Evolutionary conservation across 108 stramenopile species (phyloP), one percentile per base, ranked within the genome.

Genomic region (Parietichytrium sp.): DNA sequence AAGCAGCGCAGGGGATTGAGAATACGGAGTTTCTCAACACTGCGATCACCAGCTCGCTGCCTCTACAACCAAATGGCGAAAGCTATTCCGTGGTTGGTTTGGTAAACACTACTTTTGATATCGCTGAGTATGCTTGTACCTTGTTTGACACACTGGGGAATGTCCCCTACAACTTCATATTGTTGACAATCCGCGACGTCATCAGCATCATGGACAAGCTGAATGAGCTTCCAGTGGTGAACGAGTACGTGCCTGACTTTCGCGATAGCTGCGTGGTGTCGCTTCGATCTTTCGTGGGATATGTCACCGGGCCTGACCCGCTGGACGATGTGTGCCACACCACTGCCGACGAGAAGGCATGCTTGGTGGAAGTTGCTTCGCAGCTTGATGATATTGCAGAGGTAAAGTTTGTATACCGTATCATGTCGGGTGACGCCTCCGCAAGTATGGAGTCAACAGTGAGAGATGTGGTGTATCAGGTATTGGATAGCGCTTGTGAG

Each of bases 181-280:
- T 72, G 29, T 72, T 2, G 23, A 45, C 61, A n/a, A 33, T 72
- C 16, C 33, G 61, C n/a, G 61, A 72, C 4, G 42, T 72, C n/a
- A n/a, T 72, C 15, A 10, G 10, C 20, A 72, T 72, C 20, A 7
- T 72, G 1, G 20, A 72, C 23, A 42, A 72, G 61, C 61, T 72
- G 23, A 31, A 72, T 7, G 45, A 20, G 15, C 45, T 72, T 25
- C 61, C 61, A 6, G 61, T 72, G 0, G 20, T 72, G 0, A 72
- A 42, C 42, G 61, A 72, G 20, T 72, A 72, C 61, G 61, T 72
- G 33, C 61, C 61, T 10, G 20, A 8, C 10, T 72, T 72, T 72
- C 33, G 42, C 33, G 6, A 6, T 7, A 12, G 12, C 38, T 72
- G 61, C 42, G 38, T 72, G 1, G 3, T 6, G 20, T 6, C 42